Evolutionary conservation across 139 green algal species (phyloP), one percentile per base, ranked within the genome.

Genomic region (Raphidocelis subcapitata): DNA sequence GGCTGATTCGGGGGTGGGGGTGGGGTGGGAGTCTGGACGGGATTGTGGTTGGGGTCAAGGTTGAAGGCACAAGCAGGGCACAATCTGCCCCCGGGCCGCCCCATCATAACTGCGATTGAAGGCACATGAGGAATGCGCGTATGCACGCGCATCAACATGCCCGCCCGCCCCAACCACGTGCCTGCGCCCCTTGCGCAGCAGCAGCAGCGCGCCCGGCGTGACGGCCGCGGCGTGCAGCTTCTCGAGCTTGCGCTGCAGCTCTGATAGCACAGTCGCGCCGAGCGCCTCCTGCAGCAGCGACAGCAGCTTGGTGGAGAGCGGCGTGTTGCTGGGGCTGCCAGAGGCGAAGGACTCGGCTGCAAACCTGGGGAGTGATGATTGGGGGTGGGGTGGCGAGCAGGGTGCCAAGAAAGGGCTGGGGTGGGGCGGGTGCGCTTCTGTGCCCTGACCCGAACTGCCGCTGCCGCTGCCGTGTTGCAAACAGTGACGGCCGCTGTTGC

Each of bases 171-270:
- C n/a, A n/a, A n/a, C n/a, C n/a, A 12, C 80, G 24, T 64, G 86
- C 83, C 79, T 86, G 57, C 85, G 73, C 3, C 86, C 88, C 65
- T 91, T 90, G 32, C 84, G 79, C 62, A 91, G 83, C 80, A 94
- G 82, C 59, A 88, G 60, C 65, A 76, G 52, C 2, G 85, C 75
- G 3, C 76, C 65, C 18, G 73, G 61, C 62, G 85, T 89, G 28
- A 76, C 49, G 29, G 72, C 33, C 3, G 75, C 73, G 23, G 73
- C 46, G 16, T 56, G 51, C 16, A 90, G 79, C 55, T 74, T 76
- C 62, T 88, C 75, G 44, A 92, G 68, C 47, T 83, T 82, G 31
- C 81, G 77, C 74, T 83, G 72, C 41, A 92, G 73, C 18, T 92
- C 87, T 28, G 84, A 82, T 57, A 90, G 86, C 24, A 84, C 60